Evolutionary conservation across 768 basidiomycete genomes (phyloP), one percentile per base, ranked within the genome.

Genomic region (Pisolithus orientalis): DNA sequence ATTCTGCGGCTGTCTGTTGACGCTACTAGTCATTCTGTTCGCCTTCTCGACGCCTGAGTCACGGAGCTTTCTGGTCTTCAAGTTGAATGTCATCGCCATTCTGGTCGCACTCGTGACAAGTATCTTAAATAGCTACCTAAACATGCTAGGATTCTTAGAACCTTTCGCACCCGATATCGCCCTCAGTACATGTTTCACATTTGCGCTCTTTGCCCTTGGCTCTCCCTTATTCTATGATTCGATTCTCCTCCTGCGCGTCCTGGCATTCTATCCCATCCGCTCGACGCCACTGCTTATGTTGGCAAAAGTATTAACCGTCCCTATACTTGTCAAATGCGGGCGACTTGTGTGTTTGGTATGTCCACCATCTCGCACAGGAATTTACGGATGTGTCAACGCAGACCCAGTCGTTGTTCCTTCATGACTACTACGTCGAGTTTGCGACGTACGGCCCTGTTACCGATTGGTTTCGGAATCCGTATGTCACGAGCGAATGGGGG

Each of bases 201-300:
- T 45, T 5, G 44, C 44, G n/a, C n/a, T 45, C 27, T 45, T 45
- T 45, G 13, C 44, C 1, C 27, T 45, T 7, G 10, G 27, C 14
- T 45, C 44, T 29, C 44, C 44, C 13, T 17, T 45, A 16, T 45
- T 45, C 14, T 45, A 45, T 31, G 73, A 75, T 53, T 65, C 62
- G 11, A 67, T 75, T 38, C 67, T 75, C 8, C 39, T 72, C n/a
- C 58, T 73, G 47, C 65, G 73, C 0, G 62, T 75, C 10, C 50
- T 65, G 27, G 67, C 69, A 3, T 66, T 75, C 6, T 74, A 66
- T 50, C 71, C 72, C 0, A 55, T 59, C 1, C 49, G 47, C 4
- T 38, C 48, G 3, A 63, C 65, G 0, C 52, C 63, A 2, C 53
- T 28, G 39, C 44, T 34, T 8, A 57, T 40, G 0, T 40, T 63